phyloP scores from a whole-genome alignment of 1,284 basidiomycete genomes.

The Hemileccinum hortonii region DNA sequence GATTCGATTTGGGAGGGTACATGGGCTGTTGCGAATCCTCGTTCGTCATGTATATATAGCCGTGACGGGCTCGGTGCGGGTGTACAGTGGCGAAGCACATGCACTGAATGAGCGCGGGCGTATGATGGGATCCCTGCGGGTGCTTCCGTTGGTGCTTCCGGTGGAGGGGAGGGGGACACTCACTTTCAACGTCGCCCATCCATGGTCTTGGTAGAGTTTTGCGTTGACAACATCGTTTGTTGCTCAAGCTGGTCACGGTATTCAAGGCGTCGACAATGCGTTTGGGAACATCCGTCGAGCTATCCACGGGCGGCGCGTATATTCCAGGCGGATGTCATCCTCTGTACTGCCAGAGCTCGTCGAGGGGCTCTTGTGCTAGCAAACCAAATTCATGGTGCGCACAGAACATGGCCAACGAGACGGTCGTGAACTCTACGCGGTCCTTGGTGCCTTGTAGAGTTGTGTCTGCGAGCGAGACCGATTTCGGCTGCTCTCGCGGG shows the following conservation, averaged over 20 bases:
- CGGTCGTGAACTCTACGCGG: slow-evolving; percentile 27
- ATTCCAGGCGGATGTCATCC: slow-evolving; percentile 27
- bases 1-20: too few relatives aligned
- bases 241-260: not conserved
- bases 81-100: slow-evolving; percentile 47
- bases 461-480: slow-evolving; percentile 10
- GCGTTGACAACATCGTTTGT: too few relatives aligned
- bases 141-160: slow-evolving; percentile 39
- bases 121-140: slow-evolving; percentile 26
- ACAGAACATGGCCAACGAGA: slow-evolving; percentile 35
- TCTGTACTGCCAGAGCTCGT: slow-evolving; percentile 16
- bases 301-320: slow-evolving; percentile 17
- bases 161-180: slow-evolving; percentile 50
- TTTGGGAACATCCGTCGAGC: slow-evolving; percentile 26
- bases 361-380: slow-evolving; percentile 31
- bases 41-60: slow-evolving; percentile 13
- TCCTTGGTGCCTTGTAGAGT: slow-evolving; percentile 24
- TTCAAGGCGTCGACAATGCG: slow-evolving; percentile 42
- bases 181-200: slow-evolving; percentile 35
- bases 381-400: slow-evolving; percentile 33
- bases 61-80: slow-evolving; percentile 45
- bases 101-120: slow-evolving; percentile 34
- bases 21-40: too few relatives aligned
- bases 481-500: slow-evolving; percentile 39
- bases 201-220: slow-evolving; percentile 10